A percentile compares a stretch with the other conserved stretches of the same genome.
Conservation (phyloP, 768 basidiomycete species). For the Tricholoma matsutake region DNA sequence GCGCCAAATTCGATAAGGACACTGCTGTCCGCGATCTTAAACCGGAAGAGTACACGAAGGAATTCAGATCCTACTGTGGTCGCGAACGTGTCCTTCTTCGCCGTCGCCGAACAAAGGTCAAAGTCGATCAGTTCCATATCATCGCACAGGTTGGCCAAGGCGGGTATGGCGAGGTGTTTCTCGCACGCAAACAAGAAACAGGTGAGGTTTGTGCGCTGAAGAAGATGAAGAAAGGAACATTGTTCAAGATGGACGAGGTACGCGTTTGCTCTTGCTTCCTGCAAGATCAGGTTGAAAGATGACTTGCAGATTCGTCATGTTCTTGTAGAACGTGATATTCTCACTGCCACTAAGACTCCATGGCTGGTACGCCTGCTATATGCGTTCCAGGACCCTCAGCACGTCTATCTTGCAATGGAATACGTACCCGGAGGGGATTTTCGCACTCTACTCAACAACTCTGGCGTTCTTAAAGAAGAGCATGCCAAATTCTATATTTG, state of each 20-base stretch:
- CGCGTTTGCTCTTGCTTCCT: slow-evolving; percentile 10
- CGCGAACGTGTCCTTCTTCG: slow-evolving; percentile 92
- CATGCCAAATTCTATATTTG: slow-evolving; percentile 96
- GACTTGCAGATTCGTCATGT: slow-evolving; percentile 84
- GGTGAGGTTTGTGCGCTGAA: slow-evolving; percentile 97
- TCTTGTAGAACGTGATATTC: slow-evolving; percentile 94
- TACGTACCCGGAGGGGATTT: slow-evolving; percentile 99
- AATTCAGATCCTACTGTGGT: slow-evolving; percentile 91
- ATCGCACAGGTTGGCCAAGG: slow-evolving; percentile 99
- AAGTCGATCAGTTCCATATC: slow-evolving; percentile 95
- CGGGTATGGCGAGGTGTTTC: slow-evolving; percentile 96
- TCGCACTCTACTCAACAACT: slow-evolving; percentile 95
- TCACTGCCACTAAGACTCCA: slow-evolving; percentile 95
- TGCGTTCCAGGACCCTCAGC: slow-evolving; percentile 90
- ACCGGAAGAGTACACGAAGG: slow-evolving; percentile 58
- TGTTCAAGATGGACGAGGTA: slow-evolving; percentile 99
- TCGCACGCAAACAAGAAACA: slow-evolving; percentile 93
- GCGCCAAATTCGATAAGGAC: slow-evolving; percentile 79
- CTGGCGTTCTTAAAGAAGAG: slow-evolving; percentile 95
- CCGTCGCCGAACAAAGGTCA: slow-evolving; percentile 87
- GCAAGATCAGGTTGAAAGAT: neutral
- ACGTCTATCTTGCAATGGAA: slow-evolving; percentile 98
- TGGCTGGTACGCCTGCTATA: slow-evolving; percentile 96
- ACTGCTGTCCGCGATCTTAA: slow-evolving; percentile 65
- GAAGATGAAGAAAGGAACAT: slow-evolving; percentile 92